Evolutionary conservation across 75 land plant species (phyloP).

Genomic region (Gnetum montanum): DNA sequence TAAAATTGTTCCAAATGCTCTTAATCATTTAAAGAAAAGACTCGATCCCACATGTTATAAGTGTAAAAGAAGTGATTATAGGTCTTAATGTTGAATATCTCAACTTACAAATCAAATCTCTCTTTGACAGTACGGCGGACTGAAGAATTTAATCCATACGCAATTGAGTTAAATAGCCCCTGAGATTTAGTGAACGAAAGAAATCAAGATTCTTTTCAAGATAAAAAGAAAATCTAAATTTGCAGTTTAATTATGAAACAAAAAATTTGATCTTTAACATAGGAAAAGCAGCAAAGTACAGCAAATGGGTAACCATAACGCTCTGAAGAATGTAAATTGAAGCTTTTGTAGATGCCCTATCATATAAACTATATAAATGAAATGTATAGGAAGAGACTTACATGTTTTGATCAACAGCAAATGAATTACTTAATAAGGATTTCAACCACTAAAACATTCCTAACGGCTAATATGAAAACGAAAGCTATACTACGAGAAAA

Average conservation of each 20-base stretch:
- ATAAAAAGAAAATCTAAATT: too few species aligned
- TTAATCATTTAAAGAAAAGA: background rate
- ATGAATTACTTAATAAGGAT: too few species aligned
- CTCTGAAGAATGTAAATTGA: background rate
- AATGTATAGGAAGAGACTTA: too few species aligned
- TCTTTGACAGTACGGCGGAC: slow-evolving; percentile 73
- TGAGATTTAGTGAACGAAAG: slow-evolving; percentile 11
- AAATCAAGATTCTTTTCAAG: slow-evolving; percentile 6
- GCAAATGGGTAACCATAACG: too few species aligned
- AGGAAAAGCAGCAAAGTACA: background rate
- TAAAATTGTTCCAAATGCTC: background rate
- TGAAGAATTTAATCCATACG: slow-evolving; percentile 88
- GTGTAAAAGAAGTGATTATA: background rate
- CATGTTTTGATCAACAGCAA: too few species aligned
- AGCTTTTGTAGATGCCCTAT: background rate
- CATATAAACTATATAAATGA: background rate
- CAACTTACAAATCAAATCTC: slow-evolving; percentile 63
- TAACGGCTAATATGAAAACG: too few species aligned
- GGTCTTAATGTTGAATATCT: background rate
- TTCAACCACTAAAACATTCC: too few species aligned
- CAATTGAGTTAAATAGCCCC: slow-evolving; percentile 91
- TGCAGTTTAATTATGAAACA: too few species aligned
- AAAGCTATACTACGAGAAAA: too few species aligned
- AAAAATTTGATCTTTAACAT: background rate
- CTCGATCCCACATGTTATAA: too few species aligned